Percentiles rank a stretch among this genome's conserved stretches.
Evolutionary conservation across 257 asterid species (phyloP).

Genomic region (Rauvolfia tetraphylla): DNA sequence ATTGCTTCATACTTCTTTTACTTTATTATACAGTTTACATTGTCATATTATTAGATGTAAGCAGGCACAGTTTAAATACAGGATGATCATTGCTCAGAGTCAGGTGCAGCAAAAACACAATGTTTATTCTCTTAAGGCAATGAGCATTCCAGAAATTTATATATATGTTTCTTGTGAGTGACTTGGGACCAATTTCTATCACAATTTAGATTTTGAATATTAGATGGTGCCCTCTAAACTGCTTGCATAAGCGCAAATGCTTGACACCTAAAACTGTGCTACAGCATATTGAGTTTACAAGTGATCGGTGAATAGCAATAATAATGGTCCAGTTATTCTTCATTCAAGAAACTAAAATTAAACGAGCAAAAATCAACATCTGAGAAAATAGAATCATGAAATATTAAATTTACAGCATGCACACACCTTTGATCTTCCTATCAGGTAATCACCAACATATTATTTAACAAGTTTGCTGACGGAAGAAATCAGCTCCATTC

Average conservation of each 20-base stretch:
- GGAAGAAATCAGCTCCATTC: constrained; percentile 86
- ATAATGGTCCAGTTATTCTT: background rate
- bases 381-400: background rate
- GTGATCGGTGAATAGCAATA: background rate
- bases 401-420: constrained; percentile 14
- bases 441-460: background rate
- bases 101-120: background rate
- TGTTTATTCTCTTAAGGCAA: background rate
- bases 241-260: background rate
- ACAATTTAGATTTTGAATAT: background rate
- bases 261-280: too few species aligned
- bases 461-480: constrained; percentile 22
- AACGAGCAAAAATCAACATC: background rate
- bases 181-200: background rate
- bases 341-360: background rate
- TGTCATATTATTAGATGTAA: background rate
- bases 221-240: background rate
- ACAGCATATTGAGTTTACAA: background rate
- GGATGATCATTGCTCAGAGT: background rate
- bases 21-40: background rate
- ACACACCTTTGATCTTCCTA: constrained; percentile 8
- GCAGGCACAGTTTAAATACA: background rate
- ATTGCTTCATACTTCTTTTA: background rate
- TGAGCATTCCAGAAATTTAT: background rate
- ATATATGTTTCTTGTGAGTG: background rate